Conservation (phyloP, 2,329 filamentous ascomycete species). For the Hymenotorrendiella dingleyae region DNA sequence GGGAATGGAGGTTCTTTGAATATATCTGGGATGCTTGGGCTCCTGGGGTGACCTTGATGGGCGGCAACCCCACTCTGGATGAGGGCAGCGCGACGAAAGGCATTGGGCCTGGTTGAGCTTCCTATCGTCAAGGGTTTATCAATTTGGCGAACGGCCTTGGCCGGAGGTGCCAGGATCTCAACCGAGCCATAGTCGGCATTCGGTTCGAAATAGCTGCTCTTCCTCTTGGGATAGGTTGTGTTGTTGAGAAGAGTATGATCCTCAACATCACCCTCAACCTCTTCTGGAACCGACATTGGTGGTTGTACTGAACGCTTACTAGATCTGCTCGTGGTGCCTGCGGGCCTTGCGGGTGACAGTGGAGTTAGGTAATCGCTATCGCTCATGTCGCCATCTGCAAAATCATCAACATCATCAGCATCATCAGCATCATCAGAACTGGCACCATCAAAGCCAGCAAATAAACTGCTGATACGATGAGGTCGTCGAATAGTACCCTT, state of each 20-base stretch:
- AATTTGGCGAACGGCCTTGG: conserved; percentile 22
- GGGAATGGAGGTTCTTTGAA: conserved; percentile 73
- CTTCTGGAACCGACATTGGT: conserved; percentile 27
- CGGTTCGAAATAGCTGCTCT: conserved; percentile 13
- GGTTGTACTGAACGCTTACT: conserved; percentile 9
- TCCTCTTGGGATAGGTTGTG: conserved; percentile 10
- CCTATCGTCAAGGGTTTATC: conserved; percentile 28
- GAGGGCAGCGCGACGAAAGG: conserved; percentile 72
- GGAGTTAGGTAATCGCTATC: conserved; percentile 64
- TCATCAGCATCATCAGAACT: conserved; percentile 64
- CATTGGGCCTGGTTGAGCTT: conserved; percentile 33
- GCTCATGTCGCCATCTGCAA: conserved; percentile 53
- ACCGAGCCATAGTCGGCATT: conserved; percentile 18
- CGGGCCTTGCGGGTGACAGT: conserved; percentile 55
- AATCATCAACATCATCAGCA: conserved; percentile 59
- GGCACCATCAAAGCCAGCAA: conserved; percentile 72
- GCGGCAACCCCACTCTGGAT: conserved; percentile 72
- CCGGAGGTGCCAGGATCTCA: conserved; percentile 17
- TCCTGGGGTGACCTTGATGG: conserved; percentile 58
- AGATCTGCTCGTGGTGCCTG: conserved; percentile 14
- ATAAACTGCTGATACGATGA: conserved; percentile 75
- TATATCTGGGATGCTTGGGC: conserved; percentile 56
- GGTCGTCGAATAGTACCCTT: conserved; percentile 57
- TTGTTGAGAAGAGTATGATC: too few species aligned
- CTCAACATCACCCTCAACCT: too few species aligned